Conservation (phyloP, 352 stramenopile genomes). For the Phytophthora quininea region DNA sequence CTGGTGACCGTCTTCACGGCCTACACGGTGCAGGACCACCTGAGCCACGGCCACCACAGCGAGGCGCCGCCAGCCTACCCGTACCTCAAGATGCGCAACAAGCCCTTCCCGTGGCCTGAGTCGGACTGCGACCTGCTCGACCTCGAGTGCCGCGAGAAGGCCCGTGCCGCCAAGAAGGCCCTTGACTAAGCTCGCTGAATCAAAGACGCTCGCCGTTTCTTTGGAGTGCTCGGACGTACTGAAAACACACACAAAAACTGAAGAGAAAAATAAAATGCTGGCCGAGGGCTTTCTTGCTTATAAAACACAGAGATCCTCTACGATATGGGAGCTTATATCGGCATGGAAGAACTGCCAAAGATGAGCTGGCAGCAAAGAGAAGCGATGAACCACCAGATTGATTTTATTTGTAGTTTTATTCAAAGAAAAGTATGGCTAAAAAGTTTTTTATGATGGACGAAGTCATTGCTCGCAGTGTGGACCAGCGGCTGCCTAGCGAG, state of each 20-base stretch:
- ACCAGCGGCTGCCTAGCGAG: constrained; percentile 39
- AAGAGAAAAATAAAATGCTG: too few relatives aligned
- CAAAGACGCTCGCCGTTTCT: too few relatives aligned
- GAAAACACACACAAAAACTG: too few relatives aligned
- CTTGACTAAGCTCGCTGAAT: constrained; percentile 49
- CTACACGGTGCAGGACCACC: constrained; percentile 64
- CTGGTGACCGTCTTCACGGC: constrained; percentile 60
- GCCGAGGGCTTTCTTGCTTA: too few relatives aligned
- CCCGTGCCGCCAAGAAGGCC: constrained; percentile 68
- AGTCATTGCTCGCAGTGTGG: constrained; percentile 31
- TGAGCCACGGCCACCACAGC: constrained; percentile 67
- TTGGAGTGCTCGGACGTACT: too few relatives aligned
- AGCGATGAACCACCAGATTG: too few relatives aligned
- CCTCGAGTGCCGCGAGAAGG: constrained; percentile 70
- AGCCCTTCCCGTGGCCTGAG: constrained; percentile 85
- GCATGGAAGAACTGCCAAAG: too few relatives aligned
- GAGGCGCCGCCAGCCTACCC: constrained; percentile 68
- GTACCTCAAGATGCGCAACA: constrained; percentile 90
- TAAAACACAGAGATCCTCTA: too few relatives aligned
- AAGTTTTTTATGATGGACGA: constrained; percentile 10
- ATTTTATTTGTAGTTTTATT: too few relatives aligned
- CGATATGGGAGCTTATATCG: too few relatives aligned
- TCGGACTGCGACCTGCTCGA: constrained; percentile 85
- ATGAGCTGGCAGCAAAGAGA: too few relatives aligned
- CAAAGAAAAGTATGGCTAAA: background rate